A percentile compares a stretch with the other conserved stretches of the same genome.
These are phyloP conservation scores for Pseudogymnoascus sp. DNA, from an alignment of 2,329 filamentous ascomycete species.

Conservation along the genomic window DNA sequence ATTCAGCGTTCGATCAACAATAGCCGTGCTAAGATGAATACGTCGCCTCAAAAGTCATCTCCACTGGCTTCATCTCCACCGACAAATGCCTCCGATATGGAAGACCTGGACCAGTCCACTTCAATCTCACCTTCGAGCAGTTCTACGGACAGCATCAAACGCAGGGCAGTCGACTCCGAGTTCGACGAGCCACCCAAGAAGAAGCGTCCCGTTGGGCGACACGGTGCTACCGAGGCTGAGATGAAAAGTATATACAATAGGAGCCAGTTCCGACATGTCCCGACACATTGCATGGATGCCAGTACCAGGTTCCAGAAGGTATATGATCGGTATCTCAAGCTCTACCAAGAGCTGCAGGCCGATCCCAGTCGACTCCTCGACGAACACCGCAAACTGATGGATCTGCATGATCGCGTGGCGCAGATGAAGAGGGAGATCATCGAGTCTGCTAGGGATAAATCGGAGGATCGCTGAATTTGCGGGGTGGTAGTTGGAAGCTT, in stretches of 20 bases:
- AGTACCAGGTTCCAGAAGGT: not conserved
- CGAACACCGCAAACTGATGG: slow-evolving; percentile 32
- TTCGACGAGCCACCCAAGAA: not conserved
- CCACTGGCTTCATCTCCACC: slow-evolving; percentile 58
- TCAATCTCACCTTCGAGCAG: slow-evolving; percentile 18
- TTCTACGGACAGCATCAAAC: not conserved
- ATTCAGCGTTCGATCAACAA: slow-evolving; percentile 6
- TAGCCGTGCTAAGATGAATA: slow-evolving; percentile 38
- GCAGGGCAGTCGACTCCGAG: slow-evolving; percentile 5
- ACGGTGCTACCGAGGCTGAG: not conserved
- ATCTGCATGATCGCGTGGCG: slow-evolving; percentile 47
- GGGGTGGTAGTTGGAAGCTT: not conserved
- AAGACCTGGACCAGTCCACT: slow-evolving; percentile 30
- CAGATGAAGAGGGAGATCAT: slow-evolving; percentile 50
- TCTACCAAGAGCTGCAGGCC: not conserved
- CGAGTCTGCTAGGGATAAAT: slow-evolving; percentile 5
- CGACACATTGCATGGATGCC: not conserved
- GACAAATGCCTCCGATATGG: slow-evolving; percentile 56
- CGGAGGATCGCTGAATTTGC: not conserved
- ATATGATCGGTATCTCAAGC: not conserved
- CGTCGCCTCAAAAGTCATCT: slow-evolving; percentile 54
- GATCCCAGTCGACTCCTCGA: not conserved
- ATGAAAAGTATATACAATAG: slow-evolving; percentile 4
- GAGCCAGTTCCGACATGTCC: not conserved
- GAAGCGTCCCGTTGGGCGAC: not conserved